These are phyloP conservation scores for Leccinum uliginosum DNA, from an alignment of 768 basidiomycete genomes.

Conservation along the genomic window DNA sequence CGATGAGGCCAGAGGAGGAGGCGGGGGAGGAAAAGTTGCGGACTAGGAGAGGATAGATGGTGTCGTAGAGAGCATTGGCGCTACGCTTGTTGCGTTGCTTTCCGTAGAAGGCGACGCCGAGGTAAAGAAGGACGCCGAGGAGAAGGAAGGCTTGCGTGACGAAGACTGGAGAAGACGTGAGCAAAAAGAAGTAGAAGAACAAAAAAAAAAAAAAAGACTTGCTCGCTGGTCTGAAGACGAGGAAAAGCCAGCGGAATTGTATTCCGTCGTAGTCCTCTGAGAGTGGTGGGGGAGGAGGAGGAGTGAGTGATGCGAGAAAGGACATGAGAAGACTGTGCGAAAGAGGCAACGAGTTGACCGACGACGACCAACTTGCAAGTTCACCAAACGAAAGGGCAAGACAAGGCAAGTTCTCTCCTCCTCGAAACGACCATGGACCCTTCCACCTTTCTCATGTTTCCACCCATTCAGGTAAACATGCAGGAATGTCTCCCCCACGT, in stretches of 20 bases:
- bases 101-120: conserved; percentile 56
- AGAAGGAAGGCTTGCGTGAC: conserved; percentile 60
- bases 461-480: conserved; percentile 27
- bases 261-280: conserved; percentile 65
- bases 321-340: conserved; percentile 8
- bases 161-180: conserved; percentile 44
- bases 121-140: conserved; percentile 49
- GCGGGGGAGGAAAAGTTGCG: conserved; percentile 73
- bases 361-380: conserved; percentile 10
- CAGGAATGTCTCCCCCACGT: conserved; percentile 21
- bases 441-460: conserved; percentile 15
- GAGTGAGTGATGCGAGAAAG: conserved; percentile 13
- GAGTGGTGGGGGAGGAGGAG: conserved; percentile 5
- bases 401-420: conserved; percentile 7
- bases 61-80: conserved; percentile 63
- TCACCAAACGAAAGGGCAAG: conserved; percentile 12
- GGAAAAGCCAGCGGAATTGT: conserved; percentile 66
- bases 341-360: neutral
- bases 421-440: conserved; percentile 24
- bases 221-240: conserved; percentile 79
- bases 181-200: neutral
- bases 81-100: conserved; percentile 52
- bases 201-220: conserved; percentile 22
- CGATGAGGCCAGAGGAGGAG: conserved; percentile 45
- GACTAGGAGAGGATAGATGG: conserved; percentile 53